These are phyloP conservation scores for Penicillium canariense DNA, from an alignment of 495 filamentous ascomycete genomes.

Conservation along the genomic window DNA sequence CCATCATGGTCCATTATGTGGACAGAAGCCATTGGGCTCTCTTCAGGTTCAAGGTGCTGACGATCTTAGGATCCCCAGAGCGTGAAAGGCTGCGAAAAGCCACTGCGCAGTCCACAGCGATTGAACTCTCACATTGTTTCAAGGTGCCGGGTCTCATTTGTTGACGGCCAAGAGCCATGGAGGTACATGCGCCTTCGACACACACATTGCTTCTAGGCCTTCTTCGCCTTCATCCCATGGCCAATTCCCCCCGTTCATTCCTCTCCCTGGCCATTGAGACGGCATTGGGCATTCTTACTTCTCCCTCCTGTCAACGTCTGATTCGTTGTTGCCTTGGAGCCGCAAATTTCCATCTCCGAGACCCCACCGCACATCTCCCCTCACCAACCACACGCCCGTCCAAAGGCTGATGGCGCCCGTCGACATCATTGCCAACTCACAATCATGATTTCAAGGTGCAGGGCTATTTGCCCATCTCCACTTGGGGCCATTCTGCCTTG, in stretches of 20 bases:
- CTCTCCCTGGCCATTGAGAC: not conserved
- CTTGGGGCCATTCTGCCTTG: not conserved
- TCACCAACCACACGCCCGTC: slow-evolving; percentile 9
- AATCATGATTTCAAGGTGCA: not conserved
- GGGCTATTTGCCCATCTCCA: not conserved
- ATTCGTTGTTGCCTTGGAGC: slow-evolving; percentile 28
- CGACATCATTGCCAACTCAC: slow-evolving; percentile 23
- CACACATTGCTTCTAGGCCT: not conserved
- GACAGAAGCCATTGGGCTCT: not conserved
- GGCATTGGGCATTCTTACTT: not conserved
- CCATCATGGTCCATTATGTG: not conserved
- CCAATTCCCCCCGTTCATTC: not conserved
- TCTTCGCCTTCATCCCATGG: not conserved
- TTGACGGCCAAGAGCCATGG: not conserved
- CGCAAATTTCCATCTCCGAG: slow-evolving; percentile 12
- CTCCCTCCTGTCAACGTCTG: not conserved
- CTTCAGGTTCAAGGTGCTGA: not conserved
- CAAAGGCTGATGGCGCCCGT: slow-evolving; percentile 7
- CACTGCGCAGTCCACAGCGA: not conserved
- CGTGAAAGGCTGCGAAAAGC: not conserved
- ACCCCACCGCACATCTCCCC: slow-evolving; percentile 8
- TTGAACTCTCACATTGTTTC: slow-evolving; percentile 7
- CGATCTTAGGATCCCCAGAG: not conserved
- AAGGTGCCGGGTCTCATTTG: slow-evolving; percentile 1
- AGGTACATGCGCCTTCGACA: not conserved